These are phyloP conservation scores for Stachybotrys chlorohalonatus DNA, from an alignment of 2,329 filamentous ascomycete genomes.

Conservation along the genomic window DNA sequence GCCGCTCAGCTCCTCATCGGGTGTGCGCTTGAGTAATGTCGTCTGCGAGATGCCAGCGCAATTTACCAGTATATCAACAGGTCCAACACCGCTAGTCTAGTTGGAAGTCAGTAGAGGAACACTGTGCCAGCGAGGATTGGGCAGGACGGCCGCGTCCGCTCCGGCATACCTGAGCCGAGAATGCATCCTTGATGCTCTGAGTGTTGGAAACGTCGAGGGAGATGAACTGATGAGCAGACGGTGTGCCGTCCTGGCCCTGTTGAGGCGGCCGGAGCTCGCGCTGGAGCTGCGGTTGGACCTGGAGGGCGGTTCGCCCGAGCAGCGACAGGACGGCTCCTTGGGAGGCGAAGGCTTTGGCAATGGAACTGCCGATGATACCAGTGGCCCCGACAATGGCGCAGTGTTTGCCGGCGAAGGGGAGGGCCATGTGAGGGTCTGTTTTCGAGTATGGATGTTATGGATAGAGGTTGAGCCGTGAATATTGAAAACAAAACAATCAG, in stretches of 20 bases:
- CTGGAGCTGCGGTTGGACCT: slow-evolving; percentile 32
- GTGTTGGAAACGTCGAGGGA: slow-evolving; percentile 20
- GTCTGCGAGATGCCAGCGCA: slow-evolving; percentile 66
- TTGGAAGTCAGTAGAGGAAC: background rate
- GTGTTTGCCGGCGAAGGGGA: slow-evolving; percentile 35
- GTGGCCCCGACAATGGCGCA: slow-evolving; percentile 62
- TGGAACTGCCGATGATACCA: slow-evolving; percentile 60
- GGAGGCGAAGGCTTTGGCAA: slow-evolving; percentile 55
- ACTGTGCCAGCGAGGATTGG: too few relatives aligned
- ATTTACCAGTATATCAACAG: slow-evolving; percentile 60
- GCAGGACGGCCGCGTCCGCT: too few relatives aligned
- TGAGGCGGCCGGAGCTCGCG: slow-evolving; percentile 17
- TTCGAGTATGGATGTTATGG: background rate
- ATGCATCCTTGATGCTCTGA: slow-evolving; percentile 19
- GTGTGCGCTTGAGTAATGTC: slow-evolving; percentile 50
- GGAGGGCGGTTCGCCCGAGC: slow-evolving; percentile 44
- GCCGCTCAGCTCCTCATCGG: slow-evolving; percentile 38
- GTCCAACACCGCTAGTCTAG: slow-evolving; percentile 13
- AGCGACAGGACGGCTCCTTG: slow-evolving; percentile 53
- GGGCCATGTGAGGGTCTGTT: slow-evolving; percentile 9
- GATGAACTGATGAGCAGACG: slow-evolving; percentile 22
- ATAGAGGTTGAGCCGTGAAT: background rate
- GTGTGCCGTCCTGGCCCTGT: slow-evolving; percentile 6
- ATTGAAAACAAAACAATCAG: too few relatives aligned
- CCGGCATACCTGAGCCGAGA: slow-evolving; percentile 7